Conservation (phyloP, 805 yeast species). For the Saccharomycopsis selenospora region DNA sequence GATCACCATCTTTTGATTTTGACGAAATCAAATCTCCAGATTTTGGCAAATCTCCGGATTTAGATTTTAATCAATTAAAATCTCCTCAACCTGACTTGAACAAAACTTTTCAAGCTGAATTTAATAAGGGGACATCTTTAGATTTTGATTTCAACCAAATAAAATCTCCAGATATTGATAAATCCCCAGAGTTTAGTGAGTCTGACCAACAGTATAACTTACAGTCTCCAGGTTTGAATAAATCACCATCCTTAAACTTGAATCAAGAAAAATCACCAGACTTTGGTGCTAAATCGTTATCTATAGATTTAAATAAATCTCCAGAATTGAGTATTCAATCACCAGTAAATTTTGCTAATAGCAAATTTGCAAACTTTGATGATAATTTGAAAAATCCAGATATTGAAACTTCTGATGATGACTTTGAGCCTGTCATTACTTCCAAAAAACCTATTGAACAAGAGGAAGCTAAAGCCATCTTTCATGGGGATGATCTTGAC, state of each 20-base stretch:
- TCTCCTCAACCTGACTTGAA: not conserved
- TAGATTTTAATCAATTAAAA: not conserved
- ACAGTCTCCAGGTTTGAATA: constrained; percentile 4
- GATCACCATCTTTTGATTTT: not conserved
- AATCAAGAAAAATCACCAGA: not conserved
- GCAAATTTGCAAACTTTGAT: too few relatives aligned
- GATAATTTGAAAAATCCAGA: too few relatives aligned
- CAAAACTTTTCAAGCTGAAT: not conserved
- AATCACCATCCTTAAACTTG: constrained; percentile 4
- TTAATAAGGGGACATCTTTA: not conserved
- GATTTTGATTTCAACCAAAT: not conserved
- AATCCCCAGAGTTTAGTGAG: not conserved
- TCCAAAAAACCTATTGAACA: too few relatives aligned
- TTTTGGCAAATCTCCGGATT: not conserved
- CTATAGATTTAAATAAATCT: too few relatives aligned
- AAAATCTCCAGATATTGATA: not conserved
- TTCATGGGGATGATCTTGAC: too few relatives aligned
- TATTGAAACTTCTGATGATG: too few relatives aligned
- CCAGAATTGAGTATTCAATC: too few relatives aligned
- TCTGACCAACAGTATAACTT: too few relatives aligned
- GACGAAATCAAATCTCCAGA: not conserved
- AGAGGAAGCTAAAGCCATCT: too few relatives aligned
- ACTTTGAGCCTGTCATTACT: too few relatives aligned
- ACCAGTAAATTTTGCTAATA: too few relatives aligned
- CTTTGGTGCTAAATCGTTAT: not conserved